Conservation (phyloP, 225 moss, liverwort and hornwort species). For the Sphagnum tenellum region DNA sequence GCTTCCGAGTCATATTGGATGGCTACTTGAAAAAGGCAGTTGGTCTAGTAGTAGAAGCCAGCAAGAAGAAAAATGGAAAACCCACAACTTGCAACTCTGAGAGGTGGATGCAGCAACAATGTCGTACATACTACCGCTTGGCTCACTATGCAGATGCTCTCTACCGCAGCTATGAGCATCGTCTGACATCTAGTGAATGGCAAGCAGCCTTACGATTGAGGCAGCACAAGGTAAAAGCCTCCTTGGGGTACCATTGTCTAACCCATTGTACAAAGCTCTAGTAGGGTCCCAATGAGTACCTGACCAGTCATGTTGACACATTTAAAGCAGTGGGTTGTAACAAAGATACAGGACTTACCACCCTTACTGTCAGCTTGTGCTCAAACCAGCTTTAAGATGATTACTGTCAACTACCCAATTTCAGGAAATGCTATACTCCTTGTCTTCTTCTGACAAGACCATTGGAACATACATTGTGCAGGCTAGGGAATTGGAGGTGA, state of each 20-base stretch:
- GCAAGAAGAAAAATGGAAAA: constrained; percentile 5
- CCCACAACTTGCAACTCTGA: constrained; percentile 13
- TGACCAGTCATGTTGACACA: too few species aligned
- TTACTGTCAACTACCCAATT: too few species aligned
- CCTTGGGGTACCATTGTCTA: too few species aligned
- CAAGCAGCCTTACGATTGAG: constrained; percentile 90
- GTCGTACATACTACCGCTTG: constrained; percentile 70
- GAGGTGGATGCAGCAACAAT: constrained; percentile 37
- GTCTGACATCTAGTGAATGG: constrained; percentile 86
- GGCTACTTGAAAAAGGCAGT: constrained; percentile 72
- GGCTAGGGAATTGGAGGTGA: constrained; percentile 70
- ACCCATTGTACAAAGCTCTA: too few species aligned
- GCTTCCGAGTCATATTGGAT: constrained; percentile 77
- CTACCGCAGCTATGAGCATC: constrained; percentile 71
- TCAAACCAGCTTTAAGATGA: too few species aligned
- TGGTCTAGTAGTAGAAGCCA: constrained; percentile 29
- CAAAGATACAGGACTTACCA: too few species aligned
- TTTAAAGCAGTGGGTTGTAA: too few species aligned
- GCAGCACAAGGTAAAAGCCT: constrained; percentile 66
- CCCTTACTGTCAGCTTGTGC: too few species aligned
- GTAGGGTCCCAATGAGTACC: too few species aligned
- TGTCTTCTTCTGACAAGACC: too few species aligned
- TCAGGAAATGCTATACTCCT: too few species aligned
- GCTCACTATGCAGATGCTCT: constrained; percentile 96
- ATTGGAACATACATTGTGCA: constrained; percentile 14